phyloP scores from a whole-genome alignment of 495 filamentous ascomycete species.

The Thozetella sp. region DNA sequence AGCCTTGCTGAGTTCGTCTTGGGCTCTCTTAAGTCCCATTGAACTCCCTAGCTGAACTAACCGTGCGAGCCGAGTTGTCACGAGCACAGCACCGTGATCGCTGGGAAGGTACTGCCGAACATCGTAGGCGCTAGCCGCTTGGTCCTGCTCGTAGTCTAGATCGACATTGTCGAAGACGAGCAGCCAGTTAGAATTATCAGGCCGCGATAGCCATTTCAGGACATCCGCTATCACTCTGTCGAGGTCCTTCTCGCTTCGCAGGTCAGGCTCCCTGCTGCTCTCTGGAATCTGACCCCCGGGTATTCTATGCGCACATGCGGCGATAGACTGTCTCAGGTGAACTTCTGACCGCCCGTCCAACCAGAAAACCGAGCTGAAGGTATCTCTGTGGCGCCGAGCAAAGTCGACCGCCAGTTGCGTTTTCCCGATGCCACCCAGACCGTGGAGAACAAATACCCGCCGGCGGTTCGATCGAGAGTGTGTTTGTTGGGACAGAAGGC shows the following conservation, averaged over 20 bases:
- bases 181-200: conserved; percentile 37
- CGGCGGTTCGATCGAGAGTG: background rate
- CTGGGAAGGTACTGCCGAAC: conserved; percentile 33
- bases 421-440: conserved; percentile 22
- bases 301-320: conserved; percentile 20
- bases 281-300: conserved; percentile 24
- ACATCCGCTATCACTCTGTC: conserved; percentile 21
- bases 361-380: conserved; percentile 26
- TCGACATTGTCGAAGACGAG: conserved; percentile 44
- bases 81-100: conserved; percentile 38
- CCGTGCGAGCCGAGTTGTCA: conserved; percentile 11
- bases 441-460: conserved; percentile 22
- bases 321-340: conserved; percentile 28
- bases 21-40: conserved; percentile 7
- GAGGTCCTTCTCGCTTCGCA: conserved; percentile 17
- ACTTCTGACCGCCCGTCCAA: conserved; percentile 31
- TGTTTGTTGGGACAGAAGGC: background rate
- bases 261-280: conserved; percentile 7
- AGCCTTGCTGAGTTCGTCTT: conserved; percentile 9
- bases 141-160: conserved; percentile 21
- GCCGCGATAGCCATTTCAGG: conserved; percentile 32
- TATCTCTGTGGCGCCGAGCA: conserved; percentile 11
- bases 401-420: conserved; percentile 23
- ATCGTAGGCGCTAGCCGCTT: conserved; percentile 28
- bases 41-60: conserved; percentile 12